Base-by-base conservation (phyloP, 202 grass and related monocot genomes). In the Carex sylvatica region DNA sequence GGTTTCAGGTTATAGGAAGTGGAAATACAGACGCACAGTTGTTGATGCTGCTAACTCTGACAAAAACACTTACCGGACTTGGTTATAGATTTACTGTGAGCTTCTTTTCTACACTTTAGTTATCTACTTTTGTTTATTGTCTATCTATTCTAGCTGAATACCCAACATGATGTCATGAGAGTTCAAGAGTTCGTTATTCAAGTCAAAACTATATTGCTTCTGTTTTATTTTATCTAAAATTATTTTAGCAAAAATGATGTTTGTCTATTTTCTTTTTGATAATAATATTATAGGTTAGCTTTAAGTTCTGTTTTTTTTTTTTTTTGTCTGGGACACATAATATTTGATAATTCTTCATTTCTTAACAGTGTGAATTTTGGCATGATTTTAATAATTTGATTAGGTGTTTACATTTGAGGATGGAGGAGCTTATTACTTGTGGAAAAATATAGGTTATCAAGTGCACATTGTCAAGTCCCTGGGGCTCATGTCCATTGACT, bases 21-120 rank as follows among this genome's bases (percentile, higher is more conserved):
- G 83, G 82, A 88, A 76, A 85, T 77, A 78, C 84, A 58, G 88
- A 95, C 82, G 76, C 90, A 79, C 83, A 90, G 82, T 86, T 89
- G 51, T 73, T 98, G 67, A 90, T 98, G 95, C 87, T 98, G 71
- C 72, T 93, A 44, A 95, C 92, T 85, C 55, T 95, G 78, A 86
- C 88, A 26, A 93, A 89, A 77, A 78, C 86, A 69, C 89, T 98
- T 40, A 80, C 49, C 5, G 85, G 60, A 51, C 91, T 98, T 83
- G 88, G 95, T 76, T 98, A 98, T 73, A 85, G 80, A 55, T 79
- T 95, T 54, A 90, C 82, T 79, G 95, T 98, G 77, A 87, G 90
- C 84, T 85, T 40, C 22, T 75, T 68, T 83, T 62, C 80, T 76
- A 80, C 13, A 40, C 22, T 65, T 59, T 62, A 38, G 81, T 31